Percentiles rank a stretch among this genome's conserved stretches.
phyloP scores from a whole-genome alignment of 2,329 filamentous ascomycete genomes.

The Pleoardoris graminearum region DNA sequence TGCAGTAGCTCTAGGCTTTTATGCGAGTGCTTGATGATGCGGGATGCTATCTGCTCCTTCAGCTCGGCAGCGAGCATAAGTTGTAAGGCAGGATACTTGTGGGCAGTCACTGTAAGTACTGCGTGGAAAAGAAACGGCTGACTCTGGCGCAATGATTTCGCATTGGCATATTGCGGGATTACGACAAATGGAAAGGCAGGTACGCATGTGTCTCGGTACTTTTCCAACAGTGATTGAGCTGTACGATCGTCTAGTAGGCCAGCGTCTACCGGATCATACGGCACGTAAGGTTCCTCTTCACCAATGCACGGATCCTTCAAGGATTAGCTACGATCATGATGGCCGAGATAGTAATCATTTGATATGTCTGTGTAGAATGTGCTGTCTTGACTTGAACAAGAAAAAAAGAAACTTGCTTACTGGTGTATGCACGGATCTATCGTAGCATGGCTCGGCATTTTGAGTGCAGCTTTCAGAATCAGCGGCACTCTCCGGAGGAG shows the following conservation, averaged over 20 bases:
- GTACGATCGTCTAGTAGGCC: conserved; percentile 17
- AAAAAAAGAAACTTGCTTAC: not conserved
- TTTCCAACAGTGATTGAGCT: conserved; percentile 17
- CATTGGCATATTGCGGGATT: conserved; percentile 12
- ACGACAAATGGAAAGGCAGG: conserved; percentile 31
- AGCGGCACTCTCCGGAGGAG: not conserved
- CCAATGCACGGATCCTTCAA: not conserved
- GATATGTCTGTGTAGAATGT: too few relatives aligned
- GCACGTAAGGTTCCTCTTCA: not conserved
- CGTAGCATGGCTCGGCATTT: not conserved
- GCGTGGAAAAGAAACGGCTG: conserved; percentile 44
- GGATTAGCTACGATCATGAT: not conserved
- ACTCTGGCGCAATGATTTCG: conserved; percentile 18
- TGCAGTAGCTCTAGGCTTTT: conserved; percentile 48
- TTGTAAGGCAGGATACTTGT: conserved; percentile 28
- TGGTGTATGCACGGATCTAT: not conserved
- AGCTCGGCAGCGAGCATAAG: conserved; percentile 32
- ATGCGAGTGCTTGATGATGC: conserved; percentile 37
- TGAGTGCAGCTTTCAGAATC: not conserved
- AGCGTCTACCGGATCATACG: conserved; percentile 25
- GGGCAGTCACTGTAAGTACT: conserved; percentile 34
- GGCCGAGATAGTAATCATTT: too few relatives aligned
- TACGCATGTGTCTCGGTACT: conserved; percentile 21
- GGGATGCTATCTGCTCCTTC: conserved; percentile 32
- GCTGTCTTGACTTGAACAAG: too few relatives aligned